phyloP scores from a whole-genome alignment of 345 rosid genomes.

The Garcia nutans region DNA sequence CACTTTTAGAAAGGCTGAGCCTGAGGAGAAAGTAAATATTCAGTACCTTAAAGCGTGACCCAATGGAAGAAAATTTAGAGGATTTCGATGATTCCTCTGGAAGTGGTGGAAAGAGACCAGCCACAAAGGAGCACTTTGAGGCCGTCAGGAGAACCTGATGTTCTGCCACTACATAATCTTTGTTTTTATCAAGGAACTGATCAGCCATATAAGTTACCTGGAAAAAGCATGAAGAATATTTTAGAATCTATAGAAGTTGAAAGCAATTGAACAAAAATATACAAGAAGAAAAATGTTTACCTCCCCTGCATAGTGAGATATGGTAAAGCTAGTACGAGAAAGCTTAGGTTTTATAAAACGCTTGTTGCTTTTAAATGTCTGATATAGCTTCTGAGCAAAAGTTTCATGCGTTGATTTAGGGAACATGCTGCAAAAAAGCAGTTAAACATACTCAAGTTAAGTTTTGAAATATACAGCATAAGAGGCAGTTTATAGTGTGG shows the following conservation, averaged over 20 bases:
- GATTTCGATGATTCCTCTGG: slow-evolving; percentile 90
- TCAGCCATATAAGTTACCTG: slow-evolving; percentile 95
- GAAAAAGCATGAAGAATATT: slow-evolving; percentile 16
- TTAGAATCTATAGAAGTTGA: not conserved
- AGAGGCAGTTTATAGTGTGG: not conserved
- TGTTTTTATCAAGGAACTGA: slow-evolving; percentile 94
- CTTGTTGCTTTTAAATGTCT: slow-evolving; percentile 90
- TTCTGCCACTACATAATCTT: slow-evolving; percentile 99
- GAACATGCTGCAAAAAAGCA: slow-evolving; percentile 73
- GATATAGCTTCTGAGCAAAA: slow-evolving; percentile 96
- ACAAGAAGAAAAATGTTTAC: slow-evolving; percentile 39
- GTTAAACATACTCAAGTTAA: slow-evolving; percentile 27
- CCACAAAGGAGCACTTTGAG: slow-evolving; percentile 74
- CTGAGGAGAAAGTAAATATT: slow-evolving; percentile 1
- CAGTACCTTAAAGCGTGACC: slow-evolving; percentile 92
- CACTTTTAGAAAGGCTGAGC: slow-evolving; percentile 5
- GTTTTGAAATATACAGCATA: slow-evolving; percentile 7
- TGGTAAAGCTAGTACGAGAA: slow-evolving; percentile 91
- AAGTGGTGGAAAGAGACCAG: slow-evolving; percentile 79
- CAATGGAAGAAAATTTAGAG: slow-evolving; percentile 97
- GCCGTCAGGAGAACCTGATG: slow-evolving; percentile 91
- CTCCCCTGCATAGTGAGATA: slow-evolving; percentile 99
- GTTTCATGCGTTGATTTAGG: slow-evolving; percentile 99
- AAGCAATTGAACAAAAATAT: slow-evolving; percentile 14
- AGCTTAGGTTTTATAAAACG: slow-evolving; percentile 98